Evolutionary conservation across 352 stramenopile genomes (phyloP), one percentile per base, ranked within the genome.

Genomic region (Globisporangium carolinianum): DNA sequence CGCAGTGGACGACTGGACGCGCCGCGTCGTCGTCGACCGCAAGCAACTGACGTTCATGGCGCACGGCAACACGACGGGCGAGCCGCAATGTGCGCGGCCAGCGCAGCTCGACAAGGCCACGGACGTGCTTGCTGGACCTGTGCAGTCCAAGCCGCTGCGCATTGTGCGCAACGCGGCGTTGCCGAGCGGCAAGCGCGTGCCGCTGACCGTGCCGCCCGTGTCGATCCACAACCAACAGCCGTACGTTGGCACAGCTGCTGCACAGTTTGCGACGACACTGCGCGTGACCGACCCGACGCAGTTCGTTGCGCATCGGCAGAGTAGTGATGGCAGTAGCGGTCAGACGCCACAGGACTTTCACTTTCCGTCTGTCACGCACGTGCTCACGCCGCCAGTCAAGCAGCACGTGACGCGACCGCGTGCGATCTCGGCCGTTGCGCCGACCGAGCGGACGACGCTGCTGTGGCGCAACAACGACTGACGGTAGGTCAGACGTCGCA

Each of bases 1-100:
- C 47, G 85, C 91, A 52, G 68, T 91, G 17, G 63, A 82, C 7
- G 71, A 83, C 39, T 96, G 84, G 85, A 73, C 86, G 12, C 60
- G 68, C 10, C 80, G 83, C 24, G 81, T 97, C 35, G 85, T 97
- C 1, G 86, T 97, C n/a, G 91, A 97, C 55, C 74, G 71, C 43
- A 79, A 73, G 56, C 82, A 93, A 39, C 62, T 95, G 15, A 86
- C 88, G 61, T 97, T 97, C 66, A 64, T 91, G 18, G 79, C 94
- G 9, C 86, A 94, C 55, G 79, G 85, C 4, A 92, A 93, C 62
- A 93, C 75, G 48, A 91, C 88, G 62, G 80, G 79, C 36, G 63
- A 89, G 53, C 68, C 72, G 39, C 67, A n/a, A n/a, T n/a, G 66
- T 8, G 55, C 66, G 24, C 76, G 73, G 46, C 68, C 73, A 7